Percentiles rank a stretch among this genome's conserved stretches.
Conservation (phyloP, 2,329 filamentous ascomycete genomes). For the Colletotrichum limetticola region DNA sequence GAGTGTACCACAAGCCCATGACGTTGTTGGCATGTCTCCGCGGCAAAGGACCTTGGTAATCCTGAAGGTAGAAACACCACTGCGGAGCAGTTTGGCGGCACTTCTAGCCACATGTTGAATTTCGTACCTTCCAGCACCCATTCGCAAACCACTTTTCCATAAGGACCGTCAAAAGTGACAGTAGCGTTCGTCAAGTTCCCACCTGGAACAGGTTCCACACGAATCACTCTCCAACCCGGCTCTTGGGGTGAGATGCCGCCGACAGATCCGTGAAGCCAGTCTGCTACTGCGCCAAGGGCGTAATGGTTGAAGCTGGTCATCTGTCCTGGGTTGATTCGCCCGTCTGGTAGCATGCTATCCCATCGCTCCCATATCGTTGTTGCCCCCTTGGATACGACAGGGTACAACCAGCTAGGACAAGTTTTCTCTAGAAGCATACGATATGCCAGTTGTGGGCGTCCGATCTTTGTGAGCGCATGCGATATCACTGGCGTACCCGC, state of each 20-base stretch:
- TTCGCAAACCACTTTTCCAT: slow-evolving; percentile 13
- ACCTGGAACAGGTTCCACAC: slow-evolving; percentile 21
- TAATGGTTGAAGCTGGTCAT: slow-evolving; percentile 57
- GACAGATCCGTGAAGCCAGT: slow-evolving; percentile 47
- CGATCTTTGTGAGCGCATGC: slow-evolving; percentile 26
- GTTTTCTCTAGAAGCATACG: slow-evolving; percentile 49
- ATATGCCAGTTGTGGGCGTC: slow-evolving; percentile 42
- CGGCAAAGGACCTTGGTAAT: not conserved
- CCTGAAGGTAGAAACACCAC: slow-evolving; percentile 19
- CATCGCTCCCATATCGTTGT: slow-evolving; percentile 57
- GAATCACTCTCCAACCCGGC: slow-evolving; percentile 38
- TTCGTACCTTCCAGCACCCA: not conserved
- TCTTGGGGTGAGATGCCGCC: slow-evolving; percentile 38
- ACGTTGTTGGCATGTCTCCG: not conserved
- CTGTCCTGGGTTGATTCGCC: slow-evolving; percentile 48
- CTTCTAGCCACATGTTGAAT: not conserved
- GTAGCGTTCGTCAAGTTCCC: slow-evolving; percentile 29
- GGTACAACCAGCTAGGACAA: slow-evolving; percentile 51
- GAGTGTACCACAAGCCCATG: slow-evolving; percentile 10
- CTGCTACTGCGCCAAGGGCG: slow-evolving; percentile 50
- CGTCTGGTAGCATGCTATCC: slow-evolving; percentile 51
- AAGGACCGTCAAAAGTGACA: slow-evolving; percentile 26
- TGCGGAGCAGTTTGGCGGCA: slow-evolving; percentile 24
- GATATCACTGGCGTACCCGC: slow-evolving; percentile 26
- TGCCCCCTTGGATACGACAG: slow-evolving; percentile 47